phyloP scores from a whole-genome alignment of 257 asterid species.

The Coffea canephora region DNA sequence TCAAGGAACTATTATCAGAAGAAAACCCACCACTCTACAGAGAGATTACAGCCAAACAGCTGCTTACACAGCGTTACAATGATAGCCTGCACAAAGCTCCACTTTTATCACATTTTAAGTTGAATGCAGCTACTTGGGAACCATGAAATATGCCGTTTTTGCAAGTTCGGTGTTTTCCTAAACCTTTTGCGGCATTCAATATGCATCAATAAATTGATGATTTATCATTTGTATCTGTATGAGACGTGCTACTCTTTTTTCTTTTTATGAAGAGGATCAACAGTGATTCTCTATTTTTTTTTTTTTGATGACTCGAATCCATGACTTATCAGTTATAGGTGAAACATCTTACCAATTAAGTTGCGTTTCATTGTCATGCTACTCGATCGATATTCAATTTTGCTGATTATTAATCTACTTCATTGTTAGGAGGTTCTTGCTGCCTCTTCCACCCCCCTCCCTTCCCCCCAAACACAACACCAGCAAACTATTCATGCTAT shows the following conservation, averaged over 20 bases:
- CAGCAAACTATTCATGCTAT: too few species aligned
- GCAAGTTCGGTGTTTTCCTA: background rate
- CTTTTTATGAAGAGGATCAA: too few species aligned
- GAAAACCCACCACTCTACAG: conserved; percentile 21
- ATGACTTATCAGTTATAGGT: too few species aligned
- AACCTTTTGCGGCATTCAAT: background rate
- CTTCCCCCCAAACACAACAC: too few species aligned
- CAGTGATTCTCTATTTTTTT: too few species aligned
- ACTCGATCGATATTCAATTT: too few species aligned
- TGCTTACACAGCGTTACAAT: background rate
- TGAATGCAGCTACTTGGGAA: background rate
- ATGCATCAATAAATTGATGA: background rate
- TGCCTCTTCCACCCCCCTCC: too few species aligned
- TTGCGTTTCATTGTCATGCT: background rate
- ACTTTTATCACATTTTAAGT: conserved; percentile 11
- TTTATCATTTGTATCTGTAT: background rate
- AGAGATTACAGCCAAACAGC: conserved; percentile 12
- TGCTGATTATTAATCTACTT: too few species aligned
- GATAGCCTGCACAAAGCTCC: conserved; percentile 12
- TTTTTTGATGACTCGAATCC: too few species aligned
- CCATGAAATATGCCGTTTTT: background rate
- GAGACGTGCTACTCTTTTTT: too few species aligned
- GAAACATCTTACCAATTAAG: too few species aligned
- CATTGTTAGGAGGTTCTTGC: too few species aligned
- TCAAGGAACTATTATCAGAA: conserved; percentile 19